Percentiles rank a stretch among this genome's conserved stretches.
Evolutionary conservation across 139 green algal genomes (phyloP).

Genomic region (Spirogloea muscicola): DNA sequence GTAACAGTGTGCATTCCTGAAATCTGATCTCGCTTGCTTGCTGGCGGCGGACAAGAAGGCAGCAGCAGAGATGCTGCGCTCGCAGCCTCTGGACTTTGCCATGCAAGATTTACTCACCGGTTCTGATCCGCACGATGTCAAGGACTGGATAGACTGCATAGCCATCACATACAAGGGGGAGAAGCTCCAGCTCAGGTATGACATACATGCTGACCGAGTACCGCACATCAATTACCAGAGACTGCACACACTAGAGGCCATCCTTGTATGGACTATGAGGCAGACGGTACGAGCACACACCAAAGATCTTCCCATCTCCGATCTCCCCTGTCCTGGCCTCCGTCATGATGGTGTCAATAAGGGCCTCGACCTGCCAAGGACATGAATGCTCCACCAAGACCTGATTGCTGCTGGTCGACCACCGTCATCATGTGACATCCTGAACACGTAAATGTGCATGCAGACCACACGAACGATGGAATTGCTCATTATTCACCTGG

Average conservation of each 20-base stretch:
- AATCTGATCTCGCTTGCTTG: background rate
- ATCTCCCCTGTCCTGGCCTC: conserved; percentile 38
- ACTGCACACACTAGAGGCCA: background rate
- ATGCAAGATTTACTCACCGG: background rate
- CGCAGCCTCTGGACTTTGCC: no score
- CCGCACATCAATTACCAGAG: no score
- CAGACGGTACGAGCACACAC: conserved; percentile 5
- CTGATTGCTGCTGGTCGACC: no score
- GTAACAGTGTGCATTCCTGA: background rate
- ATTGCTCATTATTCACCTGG: no score
- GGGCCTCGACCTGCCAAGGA: conserved; percentile 34
- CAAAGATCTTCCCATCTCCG: conserved; percentile 46
- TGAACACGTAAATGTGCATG: no score
- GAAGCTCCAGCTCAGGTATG: background rate
- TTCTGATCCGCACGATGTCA: conserved; percentile 20
- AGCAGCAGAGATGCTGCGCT: no score
- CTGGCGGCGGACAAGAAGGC: background rate
- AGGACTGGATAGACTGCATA: conserved; percentile 14
- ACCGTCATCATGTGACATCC: no score
- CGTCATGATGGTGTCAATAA: conserved; percentile 38
- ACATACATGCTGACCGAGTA: background rate
- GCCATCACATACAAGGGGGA: no score
- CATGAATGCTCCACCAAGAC: no score
- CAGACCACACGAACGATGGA: no score
- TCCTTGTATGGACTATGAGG: background rate